Evolutionary conservation across 2,329 filamentous ascomycete genomes (phyloP).

Genomic region (Fusarium sp.): DNA sequence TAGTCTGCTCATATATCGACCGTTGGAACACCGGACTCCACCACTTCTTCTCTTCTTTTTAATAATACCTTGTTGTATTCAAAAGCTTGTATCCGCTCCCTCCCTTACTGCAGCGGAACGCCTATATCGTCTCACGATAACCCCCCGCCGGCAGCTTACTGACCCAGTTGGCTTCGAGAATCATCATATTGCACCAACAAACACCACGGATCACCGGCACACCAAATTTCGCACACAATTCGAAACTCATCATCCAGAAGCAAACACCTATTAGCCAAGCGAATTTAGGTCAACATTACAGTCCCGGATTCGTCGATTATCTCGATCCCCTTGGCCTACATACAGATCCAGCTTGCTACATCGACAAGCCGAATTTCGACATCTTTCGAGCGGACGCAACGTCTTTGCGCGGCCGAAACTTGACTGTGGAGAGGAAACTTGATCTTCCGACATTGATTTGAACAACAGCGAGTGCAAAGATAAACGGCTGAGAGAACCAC

Average conservation of each 20-base stretch:
- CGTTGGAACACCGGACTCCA: conserved; percentile 29
- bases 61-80: conserved; percentile 1
- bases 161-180: neutral
- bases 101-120: neutral
- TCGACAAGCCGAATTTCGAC: neutral
- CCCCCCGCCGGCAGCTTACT: neutral
- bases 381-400: conserved; percentile 14
- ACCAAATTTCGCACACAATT: neutral
- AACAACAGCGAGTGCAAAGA: neutral
- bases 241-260: neutral
- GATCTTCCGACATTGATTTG: conserved; percentile 4
- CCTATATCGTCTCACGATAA: neutral
- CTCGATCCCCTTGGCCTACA: neutral
- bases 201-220: neutral
- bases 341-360: conserved; percentile 1
- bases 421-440: conserved; percentile 23
- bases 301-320: neutral
- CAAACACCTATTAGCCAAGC: neutral
- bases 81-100: neutral
- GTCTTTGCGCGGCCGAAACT: conserved; percentile 1
- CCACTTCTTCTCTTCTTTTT: conserved; percentile 15
- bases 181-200: neutral
- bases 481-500: neutral
- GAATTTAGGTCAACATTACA: neutral
- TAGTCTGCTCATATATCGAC: conserved; percentile 31